Base-by-base conservation (phyloP, 2,329 filamentous ascomycete species). In the Fusarium armeniacum region DNA sequence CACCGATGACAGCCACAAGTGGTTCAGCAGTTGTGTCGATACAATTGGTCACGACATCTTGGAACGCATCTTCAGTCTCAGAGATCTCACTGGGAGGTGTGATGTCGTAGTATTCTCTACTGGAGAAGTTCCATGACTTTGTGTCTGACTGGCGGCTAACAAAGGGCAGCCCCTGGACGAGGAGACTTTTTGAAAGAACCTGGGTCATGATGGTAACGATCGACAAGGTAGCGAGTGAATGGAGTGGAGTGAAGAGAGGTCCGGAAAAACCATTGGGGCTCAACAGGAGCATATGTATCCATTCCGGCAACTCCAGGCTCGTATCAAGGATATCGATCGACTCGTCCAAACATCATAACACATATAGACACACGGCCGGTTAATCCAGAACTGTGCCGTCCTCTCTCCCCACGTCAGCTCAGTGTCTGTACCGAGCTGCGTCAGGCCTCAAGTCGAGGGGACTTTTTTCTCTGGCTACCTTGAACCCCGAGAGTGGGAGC, bases 1-100 rank as follows among this genome's bases (percentile, higher is more conserved):
- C 83, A 5, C 85, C 85, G 28, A 87, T 82, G 33, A 86, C 79
- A 53, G 83, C 84, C 5, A 86, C 80, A 7, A 81, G 61, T 10
- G 82, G 78, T 6, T 78, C 72, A 18, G 47, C 40, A 6, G 36
- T 41, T 7, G 47, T 9, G 33, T 70, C 58, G 44, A 73, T 67
- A 26, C 65, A 38, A 20, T 61, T 58, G 8, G 60, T 12, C 0
- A 46, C 43, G 5, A 59, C 46, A 12, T 36, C 50, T 12, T 46
- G 45, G 24, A 69, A 69, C 16, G 45, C 69, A 47, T 73, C 69
- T 10, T 73, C 72, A 6, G 67, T 47, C n/a, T 78, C 76, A 10
- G 69, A 74, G 30, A 74, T 57, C 58, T 80, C 78, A 50, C 75
- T 72, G 1, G 77, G 76, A 18, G 78, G 78, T n/a, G 78, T 80